phyloP scores from a whole-genome alignment of 495 filamentous ascomycete genomes.

The Xylaria palmicola region DNA sequence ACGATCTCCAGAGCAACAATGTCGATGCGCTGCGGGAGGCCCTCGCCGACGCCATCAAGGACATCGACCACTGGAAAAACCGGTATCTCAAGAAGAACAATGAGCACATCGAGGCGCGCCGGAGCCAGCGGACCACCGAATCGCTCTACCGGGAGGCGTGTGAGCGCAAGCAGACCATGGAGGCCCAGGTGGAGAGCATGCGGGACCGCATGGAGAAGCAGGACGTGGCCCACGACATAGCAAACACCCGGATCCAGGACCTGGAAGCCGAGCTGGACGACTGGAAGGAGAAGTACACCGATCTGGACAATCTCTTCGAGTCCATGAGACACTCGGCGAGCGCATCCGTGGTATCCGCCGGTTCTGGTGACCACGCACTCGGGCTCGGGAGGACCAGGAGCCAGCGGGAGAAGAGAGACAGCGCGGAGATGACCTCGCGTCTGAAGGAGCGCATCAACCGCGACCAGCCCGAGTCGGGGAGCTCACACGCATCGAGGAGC shows the following conservation, averaged over 20 bases:
- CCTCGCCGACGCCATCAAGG: conserved; percentile 27
- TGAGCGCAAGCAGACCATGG: conserved; percentile 16
- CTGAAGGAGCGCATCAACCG: conserved; percentile 19
- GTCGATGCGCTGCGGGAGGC: conserved; percentile 31
- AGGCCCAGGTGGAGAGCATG: conserved; percentile 3
- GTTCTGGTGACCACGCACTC: conserved; percentile 20
- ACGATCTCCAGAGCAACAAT: conserved; percentile 29
- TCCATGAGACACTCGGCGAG: conserved; percentile 14
- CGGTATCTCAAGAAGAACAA: conserved; percentile 23
- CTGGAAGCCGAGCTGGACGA: conserved; percentile 10
- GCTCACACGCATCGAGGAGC: conserved; percentile 16
- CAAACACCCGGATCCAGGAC: conserved; percentile 17
- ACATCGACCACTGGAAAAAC: conserved; percentile 26
- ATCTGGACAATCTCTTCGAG: conserved; percentile 18
- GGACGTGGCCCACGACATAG: background rate
- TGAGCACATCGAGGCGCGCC: conserved; percentile 24
- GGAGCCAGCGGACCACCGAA: conserved; percentile 16
- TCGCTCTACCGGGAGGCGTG: conserved; percentile 21
- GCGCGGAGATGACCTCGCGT: conserved; percentile 12
- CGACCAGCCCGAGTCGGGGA: conserved; percentile 4
- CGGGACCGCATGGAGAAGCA: conserved; percentile 10
- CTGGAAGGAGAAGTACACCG: conserved; percentile 16
- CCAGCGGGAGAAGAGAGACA: conserved; percentile 17
- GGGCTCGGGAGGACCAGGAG: conserved; percentile 15
- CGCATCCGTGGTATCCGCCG: conserved; percentile 19